These are phyloP conservation scores for Actinomucor elegans DNA, from an alignment of 371 early-diverging fungal genomes.

Conservation along the genomic window DNA sequence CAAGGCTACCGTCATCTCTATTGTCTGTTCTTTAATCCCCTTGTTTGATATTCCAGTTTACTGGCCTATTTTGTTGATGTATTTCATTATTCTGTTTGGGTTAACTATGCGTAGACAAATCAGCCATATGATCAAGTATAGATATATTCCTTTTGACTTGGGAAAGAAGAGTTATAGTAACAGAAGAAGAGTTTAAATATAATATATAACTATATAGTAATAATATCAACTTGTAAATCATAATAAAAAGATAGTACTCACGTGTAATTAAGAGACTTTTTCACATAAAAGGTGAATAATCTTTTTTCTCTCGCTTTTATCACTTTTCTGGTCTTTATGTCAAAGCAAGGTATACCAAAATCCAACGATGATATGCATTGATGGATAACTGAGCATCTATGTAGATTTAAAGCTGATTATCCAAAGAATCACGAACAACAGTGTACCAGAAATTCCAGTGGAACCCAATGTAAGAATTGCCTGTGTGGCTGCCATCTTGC, in stretches of 20 bases:
- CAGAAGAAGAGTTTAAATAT: conserved; percentile 17
- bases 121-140: conserved; percentile 97
- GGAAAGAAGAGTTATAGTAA: conserved; percentile 86
- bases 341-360: conserved; percentile 1
- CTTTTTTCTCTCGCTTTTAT: background rate
- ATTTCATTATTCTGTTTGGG: conserved; percentile 93
- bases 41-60: conserved; percentile 98
- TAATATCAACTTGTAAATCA: conserved; percentile 1
- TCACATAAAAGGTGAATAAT: background rate
- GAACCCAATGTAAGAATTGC: conserved; percentile 5
- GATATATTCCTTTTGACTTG: conserved; percentile 96
- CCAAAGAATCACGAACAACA: background rate
- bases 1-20: background rate
- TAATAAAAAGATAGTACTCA: background rate
- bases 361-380: too few species aligned
- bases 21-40: conserved; percentile 33
- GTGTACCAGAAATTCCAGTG: background rate
- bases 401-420: conserved; percentile 3
- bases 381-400: too few species aligned
- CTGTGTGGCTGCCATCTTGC: conserved; percentile 19
- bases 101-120: conserved; percentile 97
- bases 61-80: conserved; percentile 90
- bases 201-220: background rate
- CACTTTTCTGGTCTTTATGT: background rate
- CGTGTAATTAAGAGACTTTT: background rate